Base-by-base conservation (phyloP, 2,329 filamentous ascomycete species). In the Botrytis elliptica region DNA sequence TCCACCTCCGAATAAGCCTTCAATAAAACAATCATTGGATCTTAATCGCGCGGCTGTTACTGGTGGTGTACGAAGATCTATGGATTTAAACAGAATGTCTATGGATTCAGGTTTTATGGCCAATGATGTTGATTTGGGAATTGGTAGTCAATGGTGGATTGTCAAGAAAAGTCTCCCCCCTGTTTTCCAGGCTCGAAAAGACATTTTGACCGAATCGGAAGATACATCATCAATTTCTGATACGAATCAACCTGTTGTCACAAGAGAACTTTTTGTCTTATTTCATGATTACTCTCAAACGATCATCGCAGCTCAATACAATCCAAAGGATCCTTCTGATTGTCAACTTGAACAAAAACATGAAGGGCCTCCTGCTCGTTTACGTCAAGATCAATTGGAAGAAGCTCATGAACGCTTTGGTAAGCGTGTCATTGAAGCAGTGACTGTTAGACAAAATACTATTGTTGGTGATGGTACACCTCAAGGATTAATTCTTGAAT, bases 271-370 rank as follows among this genome's bases (percentile, higher is more conserved):
- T 60, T 96, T 92, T 78, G 86, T 98, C n/a, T 84, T 99, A 14
- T 99, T 93, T 84, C 91, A 94, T 79, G 96, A 99, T 83, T 99
- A 99, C 82, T 98, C 95, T 29, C 96, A 98, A 81, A 98, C 95
- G 0, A 87, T 97, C 76, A 88, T 99, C 79, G 94, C 91, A 0
- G 92, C 91, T 29, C 90, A 88, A 69, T 98, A 92, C 81, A 93
- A 97, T 81, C 85, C 91, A 1, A 88, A 90, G 71, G 90, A 97
- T 80, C 88, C 92, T 4, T 85, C 88, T 2, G 91, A 95, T 79
- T 92, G 91, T 18, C 85, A 89, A 49, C 83, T 98, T 10, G 93
- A 97, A 79, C 96, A 99, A 83, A 90, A 91, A 63, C 95, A 98
- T 79, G 93, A 98, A 79, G 85, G 89, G 1, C 95, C 96, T 5